Evolutionary conservation across 495 filamentous ascomycete species (phyloP), one percentile per base, ranked within the genome.

Genomic region (Amniculicola lignicola): DNA sequence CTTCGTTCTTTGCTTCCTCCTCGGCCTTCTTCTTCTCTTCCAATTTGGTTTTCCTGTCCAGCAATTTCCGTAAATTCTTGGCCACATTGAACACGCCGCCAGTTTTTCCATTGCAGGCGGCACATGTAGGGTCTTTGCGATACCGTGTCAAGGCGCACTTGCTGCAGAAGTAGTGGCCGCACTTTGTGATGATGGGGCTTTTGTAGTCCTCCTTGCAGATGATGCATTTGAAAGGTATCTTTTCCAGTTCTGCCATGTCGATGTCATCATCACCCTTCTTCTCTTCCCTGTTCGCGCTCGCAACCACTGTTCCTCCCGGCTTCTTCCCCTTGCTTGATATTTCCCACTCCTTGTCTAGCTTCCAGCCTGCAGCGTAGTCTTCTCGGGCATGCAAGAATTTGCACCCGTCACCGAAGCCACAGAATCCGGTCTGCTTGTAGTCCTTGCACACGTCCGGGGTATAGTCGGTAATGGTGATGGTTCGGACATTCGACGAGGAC

Each of bases 381-480:
- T 94, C 88, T 10, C 94, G 79, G 1, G 82, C 81, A 65, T 98
- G 92, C 1, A 91, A 68, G 72, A 88, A 97, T 67, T 92, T 94
- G 74, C 90, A 95, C n/a, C 70, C 80, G 53, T 90, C 84, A 3
- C 85, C 86, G 51, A 86, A 92, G 1, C 87, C 89, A 65, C 86
- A 91, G 69, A 83, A 90, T 2, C 90, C 90, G 0, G 89, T 95
- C 59, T 88, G 80, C 59, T 94, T 94, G 69, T 89, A 95, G 69
- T 97, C 93, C 69, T 96, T 97, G 69, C 93, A 97, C 12, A 95
- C 88, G 64, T 96, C 92, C 0, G 94, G 92, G 23, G 89, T 85
- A 70, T 88, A 96, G 64, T 97, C 93, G 29, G 82, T 95, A 14
- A 90, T 80, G 0, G 90, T 97, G 47, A 94, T 85, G 2, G 87